Evolutionary conservation across 2,329 filamentous ascomycete species (phyloP).

Genomic region (Aureobasidium sp.): DNA sequence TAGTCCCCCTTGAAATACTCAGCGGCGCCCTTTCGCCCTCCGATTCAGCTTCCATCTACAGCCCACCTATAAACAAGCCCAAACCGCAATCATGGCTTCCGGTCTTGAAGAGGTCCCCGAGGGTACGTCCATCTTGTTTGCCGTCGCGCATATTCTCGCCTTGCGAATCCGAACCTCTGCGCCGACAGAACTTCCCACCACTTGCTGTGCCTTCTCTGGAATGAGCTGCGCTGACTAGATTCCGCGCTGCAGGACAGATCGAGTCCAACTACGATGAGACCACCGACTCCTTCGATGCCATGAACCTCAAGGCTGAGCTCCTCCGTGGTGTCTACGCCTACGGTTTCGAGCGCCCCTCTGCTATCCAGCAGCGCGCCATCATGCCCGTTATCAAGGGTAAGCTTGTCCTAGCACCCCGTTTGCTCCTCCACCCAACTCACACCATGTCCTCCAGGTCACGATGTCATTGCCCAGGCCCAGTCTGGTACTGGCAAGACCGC

Average conservation of each 20-base stretch:
- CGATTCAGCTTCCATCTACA: constrained; percentile 32
- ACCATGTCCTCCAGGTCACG: constrained; percentile 58
- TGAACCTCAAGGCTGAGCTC: constrained; percentile 95
- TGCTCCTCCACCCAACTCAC: constrained; percentile 2
- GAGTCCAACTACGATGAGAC: constrained; percentile 99
- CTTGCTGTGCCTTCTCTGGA: background rate
- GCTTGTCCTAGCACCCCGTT: constrained; percentile 31
- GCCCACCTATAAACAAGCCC: constrained; percentile 29
- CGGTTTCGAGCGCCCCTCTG: constrained; percentile 99
- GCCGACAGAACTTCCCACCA: background rate
- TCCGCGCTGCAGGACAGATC: constrained; percentile 72
- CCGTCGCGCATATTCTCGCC: background rate
- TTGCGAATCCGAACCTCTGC: background rate
- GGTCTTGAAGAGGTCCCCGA: constrained; percentile 97
- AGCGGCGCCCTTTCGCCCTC: constrained; percentile 33
- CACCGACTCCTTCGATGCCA: constrained; percentile 97
- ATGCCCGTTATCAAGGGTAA: constrained; percentile 99
- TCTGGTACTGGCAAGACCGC: constrained; percentile 99
- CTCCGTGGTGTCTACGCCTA: constrained; percentile 99
- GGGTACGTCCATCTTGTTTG: constrained; percentile 55
- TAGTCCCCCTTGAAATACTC: constrained; percentile 32
- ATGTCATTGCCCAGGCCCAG: constrained; percentile 99
- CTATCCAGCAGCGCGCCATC: constrained; percentile 99
- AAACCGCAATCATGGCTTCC: constrained; percentile 92
- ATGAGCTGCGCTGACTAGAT: constrained; percentile 9